Evolutionary conservation across 2,329 filamentous ascomycete genomes (phyloP).

Genomic region (Penicillium sp.): DNA sequence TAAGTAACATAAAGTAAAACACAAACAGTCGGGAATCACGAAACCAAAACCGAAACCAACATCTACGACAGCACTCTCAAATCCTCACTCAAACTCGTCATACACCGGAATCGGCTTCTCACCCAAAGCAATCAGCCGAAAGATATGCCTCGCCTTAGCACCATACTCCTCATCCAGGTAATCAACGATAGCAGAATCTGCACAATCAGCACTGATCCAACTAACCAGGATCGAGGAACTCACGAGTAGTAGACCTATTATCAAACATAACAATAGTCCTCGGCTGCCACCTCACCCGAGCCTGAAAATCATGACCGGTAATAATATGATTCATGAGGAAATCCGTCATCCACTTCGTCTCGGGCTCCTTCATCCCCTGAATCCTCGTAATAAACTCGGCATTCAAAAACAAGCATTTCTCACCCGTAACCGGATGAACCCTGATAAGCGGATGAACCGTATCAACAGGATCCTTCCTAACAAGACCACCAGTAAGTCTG

Average conservation of each 20-base stretch:
- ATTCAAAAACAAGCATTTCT: conserved; percentile 48
- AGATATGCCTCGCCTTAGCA: conserved; percentile 47
- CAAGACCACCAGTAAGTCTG: conserved; percentile 40
- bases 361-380: conserved; percentile 47
- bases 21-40: too few species aligned
- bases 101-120: conserved; percentile 49
- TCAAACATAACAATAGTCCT: conserved; percentile 51
- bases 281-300: conserved; percentile 47
- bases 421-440: conserved; percentile 47
- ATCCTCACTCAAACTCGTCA: conserved; percentile 26
- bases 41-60: neutral
- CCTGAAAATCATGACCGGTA: conserved; percentile 47
- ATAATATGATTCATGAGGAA: conserved; percentile 49
- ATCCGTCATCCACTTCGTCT: conserved; percentile 44
- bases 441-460: conserved; percentile 46
- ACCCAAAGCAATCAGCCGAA: conserved; percentile 48
- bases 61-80: neutral
- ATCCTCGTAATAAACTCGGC: conserved; percentile 48
- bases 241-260: conserved; percentile 46
- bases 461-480: conserved; percentile 44
- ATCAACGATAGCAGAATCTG: conserved; percentile 50
- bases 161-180: conserved; percentile 46
- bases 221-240: conserved; percentile 18
- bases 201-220: conserved; percentile 10
- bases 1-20: too few species aligned